A percentile compares a stretch with the other conserved stretches of the same genome.
Evolutionary conservation across 495 filamentous ascomycete species (phyloP).

Genomic region (Arthonia radiata): DNA sequence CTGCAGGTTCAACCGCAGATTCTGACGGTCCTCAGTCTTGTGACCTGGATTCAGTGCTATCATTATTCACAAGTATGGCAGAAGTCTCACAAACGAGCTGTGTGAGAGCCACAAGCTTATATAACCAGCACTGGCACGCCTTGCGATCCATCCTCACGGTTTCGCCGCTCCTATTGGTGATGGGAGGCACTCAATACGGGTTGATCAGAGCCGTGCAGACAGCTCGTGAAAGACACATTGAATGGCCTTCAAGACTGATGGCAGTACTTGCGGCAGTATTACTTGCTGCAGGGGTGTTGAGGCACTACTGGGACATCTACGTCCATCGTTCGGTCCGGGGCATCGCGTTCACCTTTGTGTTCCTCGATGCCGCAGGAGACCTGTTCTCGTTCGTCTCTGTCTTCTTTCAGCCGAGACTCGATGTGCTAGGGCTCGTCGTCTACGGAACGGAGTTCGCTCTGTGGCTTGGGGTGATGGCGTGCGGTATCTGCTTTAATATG

Average conservation of each 20-base stretch:
- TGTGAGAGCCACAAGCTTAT: conserved; percentile 1
- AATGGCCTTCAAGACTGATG: conserved; percentile 34
- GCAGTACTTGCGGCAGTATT: conserved; percentile 30
- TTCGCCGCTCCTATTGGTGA: conserved; percentile 13
- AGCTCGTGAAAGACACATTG: conserved; percentile 12
- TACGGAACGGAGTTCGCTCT: conserved; percentile 34
- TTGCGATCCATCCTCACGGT: conserved; percentile 18
- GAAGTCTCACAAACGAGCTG: conserved; percentile 1
- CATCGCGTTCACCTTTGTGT: conserved; percentile 41
- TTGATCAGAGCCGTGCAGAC: conserved; percentile 25
- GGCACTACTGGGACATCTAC: conserved; percentile 35
- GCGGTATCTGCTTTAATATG: conserved; percentile 32
- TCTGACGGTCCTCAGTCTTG: conserved; percentile 36
- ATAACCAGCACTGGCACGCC: conserved; percentile 24
- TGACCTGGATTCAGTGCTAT: conserved; percentile 44
- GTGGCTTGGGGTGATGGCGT: conserved; percentile 37
- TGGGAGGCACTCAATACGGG: conserved; percentile 25
- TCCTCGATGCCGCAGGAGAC: conserved; percentile 38
- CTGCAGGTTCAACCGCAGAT: conserved; percentile 51
- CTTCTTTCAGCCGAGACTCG: conserved; percentile 27
- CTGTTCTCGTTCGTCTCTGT: conserved; percentile 34
- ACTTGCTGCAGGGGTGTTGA: conserved; percentile 27
- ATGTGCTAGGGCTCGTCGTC: conserved; percentile 32
- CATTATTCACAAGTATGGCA: conserved; percentile 35
- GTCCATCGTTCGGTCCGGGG: conserved; percentile 32